phyloP scores from a whole-genome alignment of 2,329 filamentous ascomycete species.

The Diaporthe australafricana region DNA sequence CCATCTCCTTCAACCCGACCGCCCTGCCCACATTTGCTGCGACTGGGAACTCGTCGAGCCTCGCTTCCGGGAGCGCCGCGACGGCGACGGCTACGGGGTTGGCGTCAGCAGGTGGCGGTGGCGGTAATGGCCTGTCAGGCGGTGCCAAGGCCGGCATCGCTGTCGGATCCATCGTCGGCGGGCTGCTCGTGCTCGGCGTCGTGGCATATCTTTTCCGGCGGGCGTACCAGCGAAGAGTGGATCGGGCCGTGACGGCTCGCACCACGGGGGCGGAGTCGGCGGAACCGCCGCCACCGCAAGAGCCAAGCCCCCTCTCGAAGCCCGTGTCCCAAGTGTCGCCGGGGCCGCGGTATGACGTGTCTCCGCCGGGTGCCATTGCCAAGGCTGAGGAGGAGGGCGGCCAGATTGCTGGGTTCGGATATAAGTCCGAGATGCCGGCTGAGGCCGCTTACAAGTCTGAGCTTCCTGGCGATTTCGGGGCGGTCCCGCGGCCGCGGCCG shows the following conservation, averaged over 20 bases:
- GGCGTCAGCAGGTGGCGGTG: neutral
- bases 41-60: neutral
- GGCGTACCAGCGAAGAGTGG: conserved; percentile 7
- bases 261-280: neutral
- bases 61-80: neutral
- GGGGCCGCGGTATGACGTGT: neutral
- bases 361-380: neutral
- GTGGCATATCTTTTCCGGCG: neutral
- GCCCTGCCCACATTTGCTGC: conserved; percentile 18
- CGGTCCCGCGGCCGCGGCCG: neutral
- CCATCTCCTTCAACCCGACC: conserved; percentile 19
- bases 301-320: conserved; percentile 13
- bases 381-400: conserved; percentile 17
- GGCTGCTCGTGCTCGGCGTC: neutral
- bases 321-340: neutral
- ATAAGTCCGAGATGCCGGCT: conserved; percentile 18
- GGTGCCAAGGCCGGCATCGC: conserved; percentile 10
- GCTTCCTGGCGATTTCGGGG: neutral
- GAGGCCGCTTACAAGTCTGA: conserved; percentile 7
- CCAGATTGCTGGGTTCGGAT: conserved; percentile 12
- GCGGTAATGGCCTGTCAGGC: neutral
- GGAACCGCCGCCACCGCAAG: neutral
- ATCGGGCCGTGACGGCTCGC: conserved; percentile 4
- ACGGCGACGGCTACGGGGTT: conserved; percentile 6
- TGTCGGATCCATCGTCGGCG: conserved; percentile 23